Base-by-base conservation (phyloP, 495 filamentous ascomycete genomes). In the Trichoderma asperelloides region DNA sequence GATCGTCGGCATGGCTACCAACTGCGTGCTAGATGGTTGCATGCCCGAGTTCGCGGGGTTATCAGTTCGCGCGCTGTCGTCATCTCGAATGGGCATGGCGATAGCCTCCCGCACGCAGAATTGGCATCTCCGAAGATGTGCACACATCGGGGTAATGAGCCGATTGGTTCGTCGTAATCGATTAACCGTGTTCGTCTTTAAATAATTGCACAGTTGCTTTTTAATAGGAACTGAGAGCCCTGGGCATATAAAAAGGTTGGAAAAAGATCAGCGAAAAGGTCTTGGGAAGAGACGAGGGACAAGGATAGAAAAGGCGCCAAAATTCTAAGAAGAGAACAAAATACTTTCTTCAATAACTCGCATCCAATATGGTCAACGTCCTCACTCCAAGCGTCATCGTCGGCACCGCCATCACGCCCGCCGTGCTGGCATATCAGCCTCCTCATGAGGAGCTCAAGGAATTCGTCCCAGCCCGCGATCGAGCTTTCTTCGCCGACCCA, bases 401-500 rank as follows among this genome's bases (percentile, higher is more conserved):
- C 65, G 60, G 39, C 9, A 60, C 45, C n/a, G 23, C 27, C 8
- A 30, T 66, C 47, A 66, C 47, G 3, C 45, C 74, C 33, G 76
- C 75, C 47, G 77, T 81, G 64, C 71, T 70, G 43, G 60, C 67
- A 25, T 73, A 78, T 68, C 65, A 72, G 30, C 78, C 79, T 62
- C 72, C 74, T 3, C 77, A 79, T 75, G 65, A 74, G 3, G 33
- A 71, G 64, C 74, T 72, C 41, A 68, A 77, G 55, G 71, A 71
- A 57, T 55, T 78, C 12, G 63, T 41, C 1, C 78, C 78, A 23
- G 71, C 76, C 11, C 76, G 70, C 41, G 79, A 80, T 68, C 74
- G 78, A 7, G 79, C 75, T 3, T 72, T 70, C 30, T 79, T 76
- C 66, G 70, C 70, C 23, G 70, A 71, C 47, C 62, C 65, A 5